A percentile compares a stretch with the other conserved stretches of the same genome.
These are phyloP conservation scores for Madurella fahalii DNA, from an alignment of 2,329 filamentous ascomycete genomes.

Conservation along the genomic window DNA sequence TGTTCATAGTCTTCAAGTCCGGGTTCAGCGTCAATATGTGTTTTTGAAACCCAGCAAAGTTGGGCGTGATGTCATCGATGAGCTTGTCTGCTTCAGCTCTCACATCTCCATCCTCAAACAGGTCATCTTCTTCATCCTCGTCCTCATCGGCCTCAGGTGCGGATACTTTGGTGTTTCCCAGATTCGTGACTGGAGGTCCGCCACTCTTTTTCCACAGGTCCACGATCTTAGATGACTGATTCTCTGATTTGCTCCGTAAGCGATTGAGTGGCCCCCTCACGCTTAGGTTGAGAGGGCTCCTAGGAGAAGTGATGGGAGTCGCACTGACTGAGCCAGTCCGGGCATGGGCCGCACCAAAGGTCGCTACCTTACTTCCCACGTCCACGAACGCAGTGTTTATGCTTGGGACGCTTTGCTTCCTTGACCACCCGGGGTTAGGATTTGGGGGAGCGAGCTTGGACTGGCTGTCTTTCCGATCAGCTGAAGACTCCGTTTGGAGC, in stretches of 20 bases:
- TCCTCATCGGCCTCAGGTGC: slow-evolving; percentile 44
- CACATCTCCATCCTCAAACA: slow-evolving; percentile 60
- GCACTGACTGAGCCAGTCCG: slow-evolving; percentile 59
- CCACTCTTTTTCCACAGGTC: slow-evolving; percentile 51
- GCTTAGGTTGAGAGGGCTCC: slow-evolving; percentile 45
- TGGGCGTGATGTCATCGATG: slow-evolving; percentile 67
- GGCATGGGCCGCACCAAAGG: slow-evolving; percentile 54
- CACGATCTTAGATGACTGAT: slow-evolving; percentile 40
- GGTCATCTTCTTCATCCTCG: slow-evolving; percentile 54
- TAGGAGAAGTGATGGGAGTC: slow-evolving; percentile 50
- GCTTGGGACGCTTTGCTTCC: slow-evolving; percentile 50
- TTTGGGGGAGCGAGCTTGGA: slow-evolving; percentile 50
- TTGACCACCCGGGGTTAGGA: slow-evolving; percentile 49
- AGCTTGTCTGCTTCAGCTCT: slow-evolving; percentile 59
- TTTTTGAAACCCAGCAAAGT: slow-evolving; percentile 68
- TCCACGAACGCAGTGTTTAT: slow-evolving; percentile 56
- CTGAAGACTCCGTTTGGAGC: slow-evolving; percentile 26
- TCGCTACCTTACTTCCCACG: slow-evolving; percentile 52
- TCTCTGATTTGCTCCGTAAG: slow-evolving; percentile 52
- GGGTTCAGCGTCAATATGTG: slow-evolving; percentile 74
- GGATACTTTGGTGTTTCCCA: slow-evolving; percentile 35
- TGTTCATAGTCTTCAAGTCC: slow-evolving; percentile 51
- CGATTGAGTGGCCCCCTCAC: slow-evolving; percentile 51
- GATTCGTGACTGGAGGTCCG: slow-evolving; percentile 49
- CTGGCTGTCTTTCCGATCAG: slow-evolving; percentile 38